phyloP scores from a whole-genome alignment of 768 basidiomycete species.

The Baorangia bicolor region DNA sequence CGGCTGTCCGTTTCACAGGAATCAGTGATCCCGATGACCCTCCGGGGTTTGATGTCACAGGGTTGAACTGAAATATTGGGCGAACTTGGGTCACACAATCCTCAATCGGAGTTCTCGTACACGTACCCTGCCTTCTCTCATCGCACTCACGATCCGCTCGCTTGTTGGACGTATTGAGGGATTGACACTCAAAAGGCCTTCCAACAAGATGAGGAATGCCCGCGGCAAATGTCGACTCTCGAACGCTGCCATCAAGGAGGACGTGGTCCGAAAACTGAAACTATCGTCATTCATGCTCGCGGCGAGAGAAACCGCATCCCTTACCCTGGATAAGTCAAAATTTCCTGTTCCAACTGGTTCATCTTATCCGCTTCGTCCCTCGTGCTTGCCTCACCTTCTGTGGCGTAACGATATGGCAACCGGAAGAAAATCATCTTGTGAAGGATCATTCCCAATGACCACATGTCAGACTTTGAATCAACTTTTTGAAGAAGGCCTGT shows the following conservation, averaged over 20 bases:
- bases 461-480: conserved; percentile 92
- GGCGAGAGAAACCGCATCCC: conserved; percentile 12
- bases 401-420: conserved; percentile 77
- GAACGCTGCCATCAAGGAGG: conserved; percentile 53
- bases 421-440: conserved; percentile 92
- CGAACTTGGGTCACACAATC: background rate
- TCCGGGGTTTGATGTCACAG: conserved; percentile 8
- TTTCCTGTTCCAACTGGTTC: conserved; percentile 69
- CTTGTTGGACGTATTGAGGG: conserved; percentile 67
- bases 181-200: conserved; percentile 61
- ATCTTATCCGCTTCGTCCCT: conserved; percentile 61
- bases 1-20: conserved; percentile 19
- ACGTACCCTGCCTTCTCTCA: conserved; percentile 73
- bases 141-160: conserved; percentile 66
- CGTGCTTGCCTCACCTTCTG: conserved; percentile 53
- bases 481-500: conserved; percentile 68
- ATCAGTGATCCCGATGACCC: conserved; percentile 22
- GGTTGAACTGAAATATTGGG: conserved; percentile 29
- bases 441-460: conserved; percentile 95
- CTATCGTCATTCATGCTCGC: conserved; percentile 7
- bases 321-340: conserved; percentile 72
- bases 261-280: conserved; percentile 51
- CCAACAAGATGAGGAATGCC: conserved; percentile 68
- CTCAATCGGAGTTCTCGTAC: background rate
- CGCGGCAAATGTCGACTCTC: conserved; percentile 71